Evolutionary conservation across 148 eudicot genomes (phyloP).

Genomic region (Amaranthus cruentus): DNA sequence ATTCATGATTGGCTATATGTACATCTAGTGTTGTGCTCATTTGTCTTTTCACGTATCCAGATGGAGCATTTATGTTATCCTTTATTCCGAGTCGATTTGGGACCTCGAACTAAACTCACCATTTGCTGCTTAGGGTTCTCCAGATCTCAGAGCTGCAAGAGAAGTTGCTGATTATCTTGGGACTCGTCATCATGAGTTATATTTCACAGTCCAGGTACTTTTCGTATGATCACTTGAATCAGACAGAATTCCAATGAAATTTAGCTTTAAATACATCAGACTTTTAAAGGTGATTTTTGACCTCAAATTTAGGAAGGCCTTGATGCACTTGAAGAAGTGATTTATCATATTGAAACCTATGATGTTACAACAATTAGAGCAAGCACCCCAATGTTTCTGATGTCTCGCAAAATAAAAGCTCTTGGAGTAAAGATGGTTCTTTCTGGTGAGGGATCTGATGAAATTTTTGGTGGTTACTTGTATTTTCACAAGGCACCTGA

Average conservation of each 20-base stretch:
- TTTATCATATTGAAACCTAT: constrained; percentile 89
- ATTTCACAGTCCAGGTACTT: constrained; percentile 89
- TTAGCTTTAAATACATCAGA: not conserved
- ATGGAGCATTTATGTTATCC: not conserved
- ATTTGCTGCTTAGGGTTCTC: constrained; percentile 72
- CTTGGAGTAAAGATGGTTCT: constrained; percentile 97
- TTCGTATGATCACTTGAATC: not conserved
- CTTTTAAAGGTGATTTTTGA: not conserved
- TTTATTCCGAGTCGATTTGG: not conserved
- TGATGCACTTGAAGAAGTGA: constrained; percentile 93
- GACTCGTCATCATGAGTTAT: constrained; percentile 94
- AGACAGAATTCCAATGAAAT: not conserved
- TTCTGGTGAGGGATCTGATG: constrained; percentile 98
- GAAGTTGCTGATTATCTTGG: constrained; percentile 91
- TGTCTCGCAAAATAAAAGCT: constrained; percentile 95
- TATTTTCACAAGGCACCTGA: constrained; percentile 98
- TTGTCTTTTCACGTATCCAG: not conserved
- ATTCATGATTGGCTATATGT: not conserved
- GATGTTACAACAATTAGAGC: constrained; percentile 95
- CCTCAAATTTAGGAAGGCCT: constrained; percentile 72
- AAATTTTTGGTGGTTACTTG: constrained; percentile 95
- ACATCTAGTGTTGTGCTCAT: not conserved
- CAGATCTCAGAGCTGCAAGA: constrained; percentile 88
- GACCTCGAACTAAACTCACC: constrained; percentile 9
- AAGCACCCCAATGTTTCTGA: constrained; percentile 96